Evolutionary conservation across 2,329 filamentous ascomycete genomes (phyloP).

Genomic region (Decorospora gaudefroyi): DNA sequence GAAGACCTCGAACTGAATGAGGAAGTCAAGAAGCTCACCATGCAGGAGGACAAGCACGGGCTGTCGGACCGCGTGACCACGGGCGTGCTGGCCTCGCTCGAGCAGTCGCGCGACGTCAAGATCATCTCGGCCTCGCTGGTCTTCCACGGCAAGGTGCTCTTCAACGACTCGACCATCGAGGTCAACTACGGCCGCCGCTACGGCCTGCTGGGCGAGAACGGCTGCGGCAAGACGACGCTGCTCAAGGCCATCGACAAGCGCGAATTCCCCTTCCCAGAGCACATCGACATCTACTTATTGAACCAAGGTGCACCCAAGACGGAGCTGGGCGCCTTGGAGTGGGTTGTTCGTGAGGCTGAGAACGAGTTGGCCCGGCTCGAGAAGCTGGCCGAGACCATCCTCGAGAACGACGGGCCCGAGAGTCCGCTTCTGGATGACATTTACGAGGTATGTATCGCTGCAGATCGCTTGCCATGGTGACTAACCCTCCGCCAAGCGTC

Average conservation of each 20-base stretch:
- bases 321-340: constrained; percentile 89
- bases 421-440: constrained; percentile 87
- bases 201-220: constrained; percentile 96
- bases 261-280: constrained; percentile 94
- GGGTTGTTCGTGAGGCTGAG: constrained; percentile 95
- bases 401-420: constrained; percentile 92
- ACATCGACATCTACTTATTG: constrained; percentile 96
- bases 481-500: constrained; percentile 66
- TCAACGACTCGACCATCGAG: constrained; percentile 92
- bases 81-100: constrained; percentile 86
- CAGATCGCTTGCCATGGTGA: neutral
- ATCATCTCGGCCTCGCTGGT: constrained; percentile 91
- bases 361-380: constrained; percentile 90
- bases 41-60: constrained; percentile 95
- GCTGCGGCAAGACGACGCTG: constrained; percentile 97
- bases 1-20: constrained; percentile 67
- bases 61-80: constrained; percentile 98
- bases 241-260: constrained; percentile 91
- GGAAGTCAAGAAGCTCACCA: constrained; percentile 84
- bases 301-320: constrained; percentile 94
- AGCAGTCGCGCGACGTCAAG: constrained; percentile 91
- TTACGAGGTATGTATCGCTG: constrained; percentile 74
- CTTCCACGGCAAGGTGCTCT: constrained; percentile 96
- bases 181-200: constrained; percentile 91
- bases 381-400: constrained; percentile 81